Conservation (phyloP, 2,329 filamentous ascomycete genomes). For the Teratosphaeria zuluensis region DNA sequence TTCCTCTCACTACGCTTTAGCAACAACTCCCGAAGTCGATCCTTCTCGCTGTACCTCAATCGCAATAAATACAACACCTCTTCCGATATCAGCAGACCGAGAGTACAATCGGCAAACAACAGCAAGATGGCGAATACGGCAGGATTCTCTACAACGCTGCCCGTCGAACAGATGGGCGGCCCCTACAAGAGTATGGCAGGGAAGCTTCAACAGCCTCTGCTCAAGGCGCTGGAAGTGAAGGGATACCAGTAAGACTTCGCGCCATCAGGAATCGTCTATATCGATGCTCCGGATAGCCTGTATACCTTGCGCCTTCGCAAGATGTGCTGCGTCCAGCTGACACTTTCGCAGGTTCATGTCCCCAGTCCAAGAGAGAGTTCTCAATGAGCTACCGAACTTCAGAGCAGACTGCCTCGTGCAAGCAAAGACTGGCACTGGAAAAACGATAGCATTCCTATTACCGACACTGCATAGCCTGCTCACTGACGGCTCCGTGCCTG, state of each 20-base stretch:
- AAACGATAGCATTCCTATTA: slow-evolving; percentile 85
- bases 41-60: neutral
- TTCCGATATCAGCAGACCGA: neutral
- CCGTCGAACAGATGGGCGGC: slow-evolving; percentile 7
- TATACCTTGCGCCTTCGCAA: neutral
- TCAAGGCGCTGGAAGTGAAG: slow-evolving; percentile 11
- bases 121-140: slow-evolving; percentile 1
- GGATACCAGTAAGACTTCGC: slow-evolving; percentile 10
- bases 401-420: slow-evolving; percentile 46
- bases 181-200: slow-evolving; percentile 10
- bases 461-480: slow-evolving; percentile 82
- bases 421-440: slow-evolving; percentile 85
- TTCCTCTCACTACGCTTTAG: neutral
- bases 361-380: slow-evolving; percentile 45
- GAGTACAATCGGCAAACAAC: neutral
- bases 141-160: slow-evolving; percentile 2
- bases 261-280: neutral
- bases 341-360: slow-evolving; percentile 4
- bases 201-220: slow-evolving; percentile 6
- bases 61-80: neutral
- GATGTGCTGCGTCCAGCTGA: neutral
- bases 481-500: slow-evolving; percentile 56
- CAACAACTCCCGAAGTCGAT: neutral
- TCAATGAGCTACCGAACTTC: slow-evolving; percentile 41
- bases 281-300: neutral